Percentiles rank a stretch among this genome's conserved stretches.
Evolutionary conservation across 768 basidiomycete species (phyloP).

Genomic region (Lepiota brunneoincarnata): DNA sequence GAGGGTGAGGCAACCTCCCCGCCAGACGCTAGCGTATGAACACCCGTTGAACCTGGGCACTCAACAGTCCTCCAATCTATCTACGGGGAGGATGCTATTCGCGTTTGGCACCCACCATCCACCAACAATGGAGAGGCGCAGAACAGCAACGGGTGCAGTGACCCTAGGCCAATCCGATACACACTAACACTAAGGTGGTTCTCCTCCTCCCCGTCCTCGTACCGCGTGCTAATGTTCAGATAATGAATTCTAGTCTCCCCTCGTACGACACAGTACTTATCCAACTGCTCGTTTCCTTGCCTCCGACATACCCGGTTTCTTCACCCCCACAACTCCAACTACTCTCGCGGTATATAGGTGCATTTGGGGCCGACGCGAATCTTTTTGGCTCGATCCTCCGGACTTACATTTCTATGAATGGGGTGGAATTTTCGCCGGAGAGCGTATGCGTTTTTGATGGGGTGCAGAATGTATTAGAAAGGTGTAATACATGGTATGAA

Average conservation of each 20-base stretch:
- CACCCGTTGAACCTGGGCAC: not conserved
- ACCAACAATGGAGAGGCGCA: constrained; percentile 13
- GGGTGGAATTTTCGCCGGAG: constrained; percentile 75
- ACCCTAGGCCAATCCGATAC: constrained; percentile 52
- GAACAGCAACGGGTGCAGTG: constrained; percentile 14
- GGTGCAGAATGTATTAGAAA: constrained; percentile 69
- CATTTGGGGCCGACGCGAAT: constrained; percentile 68
- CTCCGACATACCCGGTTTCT: constrained; percentile 58
- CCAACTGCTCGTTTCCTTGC: constrained; percentile 57
- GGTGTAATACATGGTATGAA: constrained; percentile 67
- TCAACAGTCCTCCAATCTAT: constrained; percentile 73
- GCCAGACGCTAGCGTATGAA: not conserved
- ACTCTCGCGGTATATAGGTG: constrained; percentile 79
- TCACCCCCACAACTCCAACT: constrained; percentile 82
- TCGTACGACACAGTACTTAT: constrained; percentile 51
- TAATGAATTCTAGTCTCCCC: constrained; percentile 40
- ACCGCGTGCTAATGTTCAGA: not conserved
- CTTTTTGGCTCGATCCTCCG: constrained; percentile 78
- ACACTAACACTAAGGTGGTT: constrained; percentile 64
- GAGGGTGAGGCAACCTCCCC: constrained; percentile 32
- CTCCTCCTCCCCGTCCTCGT: not conserved
- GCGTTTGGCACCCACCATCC: constrained; percentile 47
- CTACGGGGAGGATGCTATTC: constrained; percentile 68
- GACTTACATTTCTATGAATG: constrained; percentile 75
- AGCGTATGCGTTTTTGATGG: constrained; percentile 87